These are phyloP conservation scores for Penicillium sp. DNA, from an alignment of 2,329 filamentous ascomycete species.

Conservation along the genomic window DNA sequence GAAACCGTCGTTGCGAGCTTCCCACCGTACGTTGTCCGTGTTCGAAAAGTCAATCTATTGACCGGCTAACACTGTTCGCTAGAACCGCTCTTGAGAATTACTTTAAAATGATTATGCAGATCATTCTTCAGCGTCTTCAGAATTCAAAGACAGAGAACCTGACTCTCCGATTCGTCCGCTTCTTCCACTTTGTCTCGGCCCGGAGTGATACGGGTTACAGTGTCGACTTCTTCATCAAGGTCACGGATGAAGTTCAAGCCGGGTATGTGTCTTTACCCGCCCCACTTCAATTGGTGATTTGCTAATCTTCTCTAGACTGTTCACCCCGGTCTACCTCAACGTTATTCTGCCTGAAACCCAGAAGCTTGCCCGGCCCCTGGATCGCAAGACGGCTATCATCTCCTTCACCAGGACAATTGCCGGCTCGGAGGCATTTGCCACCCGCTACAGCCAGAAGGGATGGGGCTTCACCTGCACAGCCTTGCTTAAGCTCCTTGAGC, in stretches of 20 bases:
- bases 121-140: slow-evolving; percentile 71
- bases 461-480: slow-evolving; percentile 88
- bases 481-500: slow-evolving; percentile 83
- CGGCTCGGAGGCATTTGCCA: slow-evolving; percentile 77
- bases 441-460: slow-evolving; percentile 71
- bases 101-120: slow-evolving; percentile 72
- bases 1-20: slow-evolving; percentile 74
- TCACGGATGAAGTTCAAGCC: slow-evolving; percentile 76
- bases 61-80: slow-evolving; percentile 6
- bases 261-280: slow-evolving; percentile 44
- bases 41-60: neutral
- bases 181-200: slow-evolving; percentile 89
- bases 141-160: slow-evolving; percentile 78
- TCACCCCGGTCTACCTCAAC: slow-evolving; percentile 76
- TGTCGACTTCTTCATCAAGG: slow-evolving; percentile 83
- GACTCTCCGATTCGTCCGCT: slow-evolving; percentile 81
- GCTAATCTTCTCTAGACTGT: slow-evolving; percentile 52
- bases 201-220: slow-evolving; percentile 77
- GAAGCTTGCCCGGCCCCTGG: slow-evolving; percentile 78
- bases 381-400: slow-evolving; percentile 89
- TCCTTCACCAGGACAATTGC: slow-evolving; percentile 90
- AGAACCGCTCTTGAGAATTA: slow-evolving; percentile 67
- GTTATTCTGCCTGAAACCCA: slow-evolving; percentile 87
- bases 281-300: neutral
- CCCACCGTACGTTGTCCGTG: slow-evolving; percentile 56